phyloP scores from a whole-genome alignment of 257 asterid genomes.

The Solanum gracilifrons region DNA sequence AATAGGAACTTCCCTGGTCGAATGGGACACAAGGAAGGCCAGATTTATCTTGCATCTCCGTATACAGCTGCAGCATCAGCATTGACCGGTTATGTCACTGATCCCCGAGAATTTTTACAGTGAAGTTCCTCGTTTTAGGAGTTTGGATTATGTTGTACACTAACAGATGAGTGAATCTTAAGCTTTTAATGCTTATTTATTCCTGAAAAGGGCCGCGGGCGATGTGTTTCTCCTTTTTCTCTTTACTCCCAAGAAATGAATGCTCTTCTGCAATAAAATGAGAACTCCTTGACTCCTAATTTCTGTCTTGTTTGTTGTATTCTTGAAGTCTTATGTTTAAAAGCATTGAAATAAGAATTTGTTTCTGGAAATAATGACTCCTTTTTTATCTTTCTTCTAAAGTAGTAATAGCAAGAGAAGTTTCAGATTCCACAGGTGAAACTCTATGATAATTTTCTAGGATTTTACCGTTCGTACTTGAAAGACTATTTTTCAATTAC shows the following conservation, averaged over 20 bases:
- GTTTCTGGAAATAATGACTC: background rate
- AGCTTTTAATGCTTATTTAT: background rate
- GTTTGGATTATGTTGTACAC: background rate
- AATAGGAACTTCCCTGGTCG: conserved; percentile 93
- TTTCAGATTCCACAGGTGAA: background rate
- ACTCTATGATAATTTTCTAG: background rate
- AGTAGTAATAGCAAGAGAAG: background rate
- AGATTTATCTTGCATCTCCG: conserved; percentile 95
- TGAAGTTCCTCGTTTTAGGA: conserved; percentile 15
- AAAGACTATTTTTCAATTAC: background rate
- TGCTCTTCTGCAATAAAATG: background rate
- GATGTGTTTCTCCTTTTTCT: background rate
- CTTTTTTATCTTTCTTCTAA: background rate
- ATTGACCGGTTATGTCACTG: conserved; percentile 85
- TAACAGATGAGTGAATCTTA: background rate
- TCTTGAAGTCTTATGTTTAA: background rate
- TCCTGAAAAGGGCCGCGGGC: background rate
- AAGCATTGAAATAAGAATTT: background rate
- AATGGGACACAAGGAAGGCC: conserved; percentile 97
- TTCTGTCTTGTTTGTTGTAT: background rate
- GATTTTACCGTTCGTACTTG: background rate
- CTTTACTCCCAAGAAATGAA: background rate
- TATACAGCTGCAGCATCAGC: conserved; percentile 99
- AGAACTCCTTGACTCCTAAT: background rate
- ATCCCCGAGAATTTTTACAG: conserved; percentile 84